These are phyloP conservation scores for Adansonia digitata DNA, from an alignment of 345 rosid genomes.

Conservation along the genomic window DNA sequence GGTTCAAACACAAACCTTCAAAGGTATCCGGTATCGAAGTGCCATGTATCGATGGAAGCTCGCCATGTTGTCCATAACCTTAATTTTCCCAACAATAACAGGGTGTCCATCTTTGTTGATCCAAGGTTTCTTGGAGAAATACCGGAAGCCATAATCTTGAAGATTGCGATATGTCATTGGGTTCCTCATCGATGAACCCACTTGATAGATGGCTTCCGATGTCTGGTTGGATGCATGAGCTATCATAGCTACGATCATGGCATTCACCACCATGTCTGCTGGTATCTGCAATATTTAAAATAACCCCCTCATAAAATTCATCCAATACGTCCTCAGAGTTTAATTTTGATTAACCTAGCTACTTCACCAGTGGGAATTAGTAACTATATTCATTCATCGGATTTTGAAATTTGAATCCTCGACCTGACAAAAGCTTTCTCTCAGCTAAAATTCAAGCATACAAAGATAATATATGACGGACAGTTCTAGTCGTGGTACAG, in stretches of 20 bases:
- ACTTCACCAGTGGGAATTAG: too few species aligned
- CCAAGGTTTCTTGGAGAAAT: constrained; percentile 75
- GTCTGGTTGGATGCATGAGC: constrained; percentile 34
- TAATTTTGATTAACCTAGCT: too few species aligned
- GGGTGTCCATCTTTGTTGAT: constrained; percentile 68
- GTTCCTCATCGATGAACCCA: constrained; percentile 63
- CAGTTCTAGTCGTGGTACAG: too few species aligned
- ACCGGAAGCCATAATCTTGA: constrained; percentile 33
- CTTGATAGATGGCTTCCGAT: constrained; percentile 49
- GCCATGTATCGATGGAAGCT: constrained; percentile 76
- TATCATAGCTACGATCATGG: constrained; percentile 49
- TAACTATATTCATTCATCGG: too few species aligned
- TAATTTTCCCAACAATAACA: constrained; percentile 44
- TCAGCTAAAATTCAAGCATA: too few species aligned
- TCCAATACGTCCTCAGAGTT: too few species aligned
- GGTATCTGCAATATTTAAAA: constrained; percentile 78
- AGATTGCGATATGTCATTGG: constrained; percentile 39
- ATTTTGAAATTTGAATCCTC: too few species aligned
- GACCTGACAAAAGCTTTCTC: too few species aligned
- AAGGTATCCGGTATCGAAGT: constrained; percentile 43
- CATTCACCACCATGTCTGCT: constrained; percentile 84
- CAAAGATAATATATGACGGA: too few species aligned
- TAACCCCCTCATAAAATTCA: too few species aligned
- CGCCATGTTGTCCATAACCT: constrained; percentile 45
- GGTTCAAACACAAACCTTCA: constrained; percentile 48